A percentile compares a stretch with the other conserved stretches of the same genome.
Evolutionary conservation across 495 filamentous ascomycete genomes (phyloP).

Genomic region (Aspergillus nidulans): DNA sequence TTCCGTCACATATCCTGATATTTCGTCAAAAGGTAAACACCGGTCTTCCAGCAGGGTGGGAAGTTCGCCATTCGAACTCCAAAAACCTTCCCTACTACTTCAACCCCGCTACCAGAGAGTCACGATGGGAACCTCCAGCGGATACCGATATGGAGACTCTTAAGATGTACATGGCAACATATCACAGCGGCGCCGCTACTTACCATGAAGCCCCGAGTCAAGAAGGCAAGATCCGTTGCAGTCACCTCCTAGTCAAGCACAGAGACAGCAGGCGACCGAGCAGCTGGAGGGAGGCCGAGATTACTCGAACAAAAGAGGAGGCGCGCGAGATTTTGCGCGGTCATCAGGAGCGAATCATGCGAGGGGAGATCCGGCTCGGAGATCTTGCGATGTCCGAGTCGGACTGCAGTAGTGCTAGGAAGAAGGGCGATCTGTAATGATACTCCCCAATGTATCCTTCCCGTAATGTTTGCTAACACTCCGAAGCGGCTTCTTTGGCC

Average conservation of each 20-base stretch:
- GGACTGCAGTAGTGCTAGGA: constrained; percentile 91
- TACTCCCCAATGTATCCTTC: no score
- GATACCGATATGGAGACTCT: constrained; percentile 85
- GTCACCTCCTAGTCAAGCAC: constrained; percentile 92
- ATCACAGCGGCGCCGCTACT: constrained; percentile 61
- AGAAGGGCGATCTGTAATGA: constrained; percentile 88
- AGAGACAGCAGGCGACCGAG: constrained; percentile 76
- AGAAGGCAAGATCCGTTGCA: constrained; percentile 83
- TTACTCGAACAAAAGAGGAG: constrained; percentile 83
- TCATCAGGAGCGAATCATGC: constrained; percentile 69
- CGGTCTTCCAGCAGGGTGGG: constrained; percentile 84
- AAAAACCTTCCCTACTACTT: constrained; percentile 99
- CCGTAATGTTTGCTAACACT: constrained; percentile 19
- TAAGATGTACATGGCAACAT: constrained; percentile 83
- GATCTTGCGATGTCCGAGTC: constrained; percentile 84
- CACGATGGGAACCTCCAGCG: constrained; percentile 87
- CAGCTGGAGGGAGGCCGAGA: constrained; percentile 85
- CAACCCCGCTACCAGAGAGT: constrained; percentile 75
- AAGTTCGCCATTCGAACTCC: constrained; percentile 91
- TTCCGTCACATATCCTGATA: background rate
- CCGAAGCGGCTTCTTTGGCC: constrained; percentile 79
- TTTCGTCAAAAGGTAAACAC: constrained; percentile 53
- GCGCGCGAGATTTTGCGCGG: constrained; percentile 69
- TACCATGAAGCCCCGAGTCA: constrained; percentile 45
- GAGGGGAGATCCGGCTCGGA: constrained; percentile 61